These are phyloP conservation scores for Fragaria iinumae DNA, from an alignment of 306 rosid species.

Conservation along the genomic window DNA sequence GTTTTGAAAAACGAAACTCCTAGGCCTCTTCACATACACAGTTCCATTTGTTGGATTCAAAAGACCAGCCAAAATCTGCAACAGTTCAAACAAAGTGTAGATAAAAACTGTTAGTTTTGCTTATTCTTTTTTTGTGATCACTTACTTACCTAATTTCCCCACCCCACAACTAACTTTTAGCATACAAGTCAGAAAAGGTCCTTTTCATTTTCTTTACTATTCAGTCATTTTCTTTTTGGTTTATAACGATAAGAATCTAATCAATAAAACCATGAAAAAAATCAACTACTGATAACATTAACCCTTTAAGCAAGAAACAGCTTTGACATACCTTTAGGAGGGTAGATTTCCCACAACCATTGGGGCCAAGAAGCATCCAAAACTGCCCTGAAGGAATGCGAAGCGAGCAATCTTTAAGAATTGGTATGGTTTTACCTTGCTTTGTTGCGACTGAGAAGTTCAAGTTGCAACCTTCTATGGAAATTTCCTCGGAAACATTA, in stretches of 20 bases:
- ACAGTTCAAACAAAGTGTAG: constrained; percentile 1
- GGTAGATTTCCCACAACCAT: constrained; percentile 89
- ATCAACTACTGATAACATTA: not conserved
- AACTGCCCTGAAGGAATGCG: constrained; percentile 78
- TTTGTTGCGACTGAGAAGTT: constrained; percentile 51
- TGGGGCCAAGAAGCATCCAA: constrained; percentile 95
- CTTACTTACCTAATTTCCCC: not conserved
- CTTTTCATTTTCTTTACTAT: not conserved
- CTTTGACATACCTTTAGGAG: constrained; percentile 60
- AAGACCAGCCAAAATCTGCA: constrained; percentile 83
- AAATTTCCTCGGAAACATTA: constrained; percentile 32
- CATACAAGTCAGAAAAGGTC: not conserved
- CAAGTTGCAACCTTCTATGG: constrained; percentile 62
- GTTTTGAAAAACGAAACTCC: constrained; percentile 79
- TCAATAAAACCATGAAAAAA: not conserved
- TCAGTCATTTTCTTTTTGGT: not conserved
- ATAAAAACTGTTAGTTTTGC: not conserved
- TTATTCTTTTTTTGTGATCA: not conserved
- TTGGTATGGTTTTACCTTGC: constrained; percentile 45
- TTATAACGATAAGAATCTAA: not conserved
- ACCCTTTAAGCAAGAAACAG: constrained; percentile 6
- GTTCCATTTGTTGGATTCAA: constrained; percentile 63
- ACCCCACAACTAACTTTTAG: too few relatives aligned
- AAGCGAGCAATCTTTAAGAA: constrained; percentile 71
- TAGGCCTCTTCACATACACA: constrained; percentile 53